A percentile compares a stretch with the other conserved stretches of the same genome.
Evolutionary conservation across 371 early-diverging fungal genomes (phyloP).

Genomic region (Mucor piriformis): DNA sequence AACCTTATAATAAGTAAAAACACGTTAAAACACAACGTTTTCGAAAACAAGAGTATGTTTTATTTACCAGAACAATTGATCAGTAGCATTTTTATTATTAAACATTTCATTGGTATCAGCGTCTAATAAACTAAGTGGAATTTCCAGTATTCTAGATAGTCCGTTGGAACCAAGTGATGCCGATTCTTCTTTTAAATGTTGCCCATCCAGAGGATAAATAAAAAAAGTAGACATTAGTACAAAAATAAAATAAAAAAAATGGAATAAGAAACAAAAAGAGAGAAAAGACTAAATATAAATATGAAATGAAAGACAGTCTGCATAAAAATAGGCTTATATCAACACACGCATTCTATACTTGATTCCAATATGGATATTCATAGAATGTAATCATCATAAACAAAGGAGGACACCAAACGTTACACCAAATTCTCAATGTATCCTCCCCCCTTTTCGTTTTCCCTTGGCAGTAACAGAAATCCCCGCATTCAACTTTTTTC

Average conservation of each 20-base stretch:
- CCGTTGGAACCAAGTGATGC: conserved; percentile 6
- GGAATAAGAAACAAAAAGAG: neutral
- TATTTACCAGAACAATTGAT: conserved; percentile 11
- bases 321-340: neutral
- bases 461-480: too few species aligned
- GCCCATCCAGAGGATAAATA: conserved; percentile 9
- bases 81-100: conserved; percentile 1
- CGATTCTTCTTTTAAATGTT: neutral
- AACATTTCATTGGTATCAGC: conserved; percentile 3
- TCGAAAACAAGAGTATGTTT: neutral
- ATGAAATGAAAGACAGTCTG: neutral
- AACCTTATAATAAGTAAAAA: neutral
- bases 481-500: too few species aligned
- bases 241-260: neutral
- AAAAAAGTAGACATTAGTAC: conserved; percentile 17
- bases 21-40: too few species aligned
- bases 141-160: conserved; percentile 20
- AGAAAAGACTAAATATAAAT: neutral
- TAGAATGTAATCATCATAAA: too few species aligned
- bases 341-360: neutral
- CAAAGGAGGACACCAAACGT: too few species aligned
- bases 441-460: too few species aligned
- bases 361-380: too few species aligned
- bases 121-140: conserved; percentile 17
- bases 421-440: too few species aligned